Evolutionary conservation across 2,329 filamentous ascomycete genomes (phyloP), one percentile per base, ranked within the genome.

Genomic region (Sordariomycetes sp.): DNA sequence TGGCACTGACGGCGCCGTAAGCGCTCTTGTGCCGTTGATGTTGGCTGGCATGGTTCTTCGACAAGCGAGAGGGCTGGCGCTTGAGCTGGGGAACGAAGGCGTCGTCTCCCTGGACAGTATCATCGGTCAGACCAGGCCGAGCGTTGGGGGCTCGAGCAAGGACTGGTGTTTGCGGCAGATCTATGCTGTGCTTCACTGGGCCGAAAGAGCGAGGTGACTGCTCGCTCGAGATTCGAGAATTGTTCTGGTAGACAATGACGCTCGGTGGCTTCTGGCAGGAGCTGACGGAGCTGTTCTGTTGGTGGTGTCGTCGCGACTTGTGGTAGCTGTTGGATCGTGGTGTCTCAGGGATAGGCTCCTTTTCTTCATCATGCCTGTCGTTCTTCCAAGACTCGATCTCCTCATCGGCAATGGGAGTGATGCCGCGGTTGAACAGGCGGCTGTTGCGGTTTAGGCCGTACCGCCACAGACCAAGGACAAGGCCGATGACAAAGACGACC

Each of bases 361-460:
- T 41, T 24, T 39, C 39, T 5, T 39, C 31, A 18, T 32, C 24
- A 17, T 34, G 21, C 20, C 35, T 36, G 10, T 55, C 58, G 19
- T 57, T 55, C 46, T 72, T 76, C 76, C 76, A 80, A 4, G 72
- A 75, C 43, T 72, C 72, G 38, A 80, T 80, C 49, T 80, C 76
- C 39, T 79, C 74, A 44, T 80, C 76, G 41, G 71, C 66, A 39
- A 80, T 77, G 10, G 76, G 75, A 0, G 73, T 72, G 29, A 72
- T 71, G 31, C 71, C 72, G 33, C 75, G 60, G 33, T 63, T 61
- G 42, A 72, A 63, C 36, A 76, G 59, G 4, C 57, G 59, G 18
- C 52, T 46, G 30, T 50, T 59, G 27, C 59, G 61, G 27, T 61
- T 55, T 26, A 52, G 57, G 12, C 60, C 52, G 33, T 59, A 54